Conservation (phyloP, 2,329 filamentous ascomycete genomes). For the Cladophialophora bantiana region DNA sequence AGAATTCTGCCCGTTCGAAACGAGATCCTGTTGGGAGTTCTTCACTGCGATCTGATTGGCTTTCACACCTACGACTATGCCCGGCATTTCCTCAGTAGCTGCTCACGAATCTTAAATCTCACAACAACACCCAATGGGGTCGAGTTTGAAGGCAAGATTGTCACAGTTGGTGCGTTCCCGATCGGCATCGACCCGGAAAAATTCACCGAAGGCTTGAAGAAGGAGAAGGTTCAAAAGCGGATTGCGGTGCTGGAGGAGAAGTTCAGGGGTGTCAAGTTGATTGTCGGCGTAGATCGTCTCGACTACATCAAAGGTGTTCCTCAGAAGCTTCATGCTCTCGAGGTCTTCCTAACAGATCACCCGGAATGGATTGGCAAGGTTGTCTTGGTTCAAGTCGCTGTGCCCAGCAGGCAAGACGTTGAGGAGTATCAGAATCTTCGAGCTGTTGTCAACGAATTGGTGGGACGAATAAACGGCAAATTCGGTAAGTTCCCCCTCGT, state of each 20-base stretch:
- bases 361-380: slow-evolving; percentile 99
- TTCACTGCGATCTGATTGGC: slow-evolving; percentile 93
- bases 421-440: slow-evolving; percentile 97
- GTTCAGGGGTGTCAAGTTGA: slow-evolving; percentile 94
- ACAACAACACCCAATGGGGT: slow-evolving; percentile 89
- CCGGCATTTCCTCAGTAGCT: slow-evolving; percentile 95
- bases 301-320: slow-evolving; percentile 99
- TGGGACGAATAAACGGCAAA: slow-evolving; percentile 94
- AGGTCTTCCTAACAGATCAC: slow-evolving; percentile 95
- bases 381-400: slow-evolving; percentile 92
- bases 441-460: slow-evolving; percentile 93
- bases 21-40: slow-evolving; percentile 81
- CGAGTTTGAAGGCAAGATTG: slow-evolving; percentile 84
- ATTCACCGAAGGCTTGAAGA: slow-evolving; percentile 86
- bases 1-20: slow-evolving; percentile 92
- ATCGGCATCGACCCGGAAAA: slow-evolving; percentile 98
- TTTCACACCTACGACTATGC: slow-evolving; percentile 99
- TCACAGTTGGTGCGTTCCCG: slow-evolving; percentile 93
- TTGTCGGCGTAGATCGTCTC: slow-evolving; percentile 93
- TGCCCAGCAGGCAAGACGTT: slow-evolving; percentile 92
- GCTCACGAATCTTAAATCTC: slow-evolving; percentile 81
- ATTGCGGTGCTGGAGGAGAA: slow-evolving; percentile 85
- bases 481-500: slow-evolving; percentile 66
- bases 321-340: slow-evolving; percentile 93
- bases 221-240: slow-evolving; percentile 83